Conservation (phyloP, 805 yeast species). For the Candida suzukii region DNA sequence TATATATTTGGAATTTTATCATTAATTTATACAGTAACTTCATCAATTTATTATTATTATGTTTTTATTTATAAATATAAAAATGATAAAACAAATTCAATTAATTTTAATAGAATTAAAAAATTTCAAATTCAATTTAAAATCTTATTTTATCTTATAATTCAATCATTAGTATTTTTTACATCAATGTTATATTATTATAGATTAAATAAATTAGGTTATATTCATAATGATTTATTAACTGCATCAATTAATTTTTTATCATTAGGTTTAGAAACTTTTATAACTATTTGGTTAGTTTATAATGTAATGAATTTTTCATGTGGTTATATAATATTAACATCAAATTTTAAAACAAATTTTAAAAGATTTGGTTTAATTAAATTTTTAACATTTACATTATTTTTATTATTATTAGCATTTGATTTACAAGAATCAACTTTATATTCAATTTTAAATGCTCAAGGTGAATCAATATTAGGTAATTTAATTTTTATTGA, state of each 20-base stretch:
- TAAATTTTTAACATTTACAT: conserved; percentile 11
- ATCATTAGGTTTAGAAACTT: conserved; percentile 15
- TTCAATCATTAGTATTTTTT: conserved; percentile 12
- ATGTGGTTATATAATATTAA: conserved; percentile 19
- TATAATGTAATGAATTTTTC: conserved; percentile 24
- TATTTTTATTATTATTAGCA: conserved; percentile 20
- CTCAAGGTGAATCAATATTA: conserved; percentile 10
- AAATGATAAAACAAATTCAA: conserved; percentile 13
- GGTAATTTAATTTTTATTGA: conserved; percentile 17
- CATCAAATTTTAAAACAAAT: conserved; percentile 8
- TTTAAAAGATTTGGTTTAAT: conserved; percentile 10
- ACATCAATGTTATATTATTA: conserved; percentile 9
- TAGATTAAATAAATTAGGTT: conserved; percentile 20
- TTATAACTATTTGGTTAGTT: conserved; percentile 23
- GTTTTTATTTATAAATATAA: conserved; percentile 7
- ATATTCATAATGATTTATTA: conserved; percentile 12
- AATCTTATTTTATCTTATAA: conserved; percentile 14
- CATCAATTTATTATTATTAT: conserved; percentile 9
- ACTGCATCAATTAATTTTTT: conserved; percentile 15
- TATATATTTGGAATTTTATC: conserved; percentile 16
- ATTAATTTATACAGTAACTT: conserved; percentile 11
- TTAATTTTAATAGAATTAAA: conserved; percentile 6
- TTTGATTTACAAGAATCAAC: conserved; percentile 23
- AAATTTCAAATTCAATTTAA: conserved; percentile 17
- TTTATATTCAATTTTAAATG: conserved; percentile 21